Conservation (phyloP, 179 eudicot species). For the Silene coronaria region DNA sequence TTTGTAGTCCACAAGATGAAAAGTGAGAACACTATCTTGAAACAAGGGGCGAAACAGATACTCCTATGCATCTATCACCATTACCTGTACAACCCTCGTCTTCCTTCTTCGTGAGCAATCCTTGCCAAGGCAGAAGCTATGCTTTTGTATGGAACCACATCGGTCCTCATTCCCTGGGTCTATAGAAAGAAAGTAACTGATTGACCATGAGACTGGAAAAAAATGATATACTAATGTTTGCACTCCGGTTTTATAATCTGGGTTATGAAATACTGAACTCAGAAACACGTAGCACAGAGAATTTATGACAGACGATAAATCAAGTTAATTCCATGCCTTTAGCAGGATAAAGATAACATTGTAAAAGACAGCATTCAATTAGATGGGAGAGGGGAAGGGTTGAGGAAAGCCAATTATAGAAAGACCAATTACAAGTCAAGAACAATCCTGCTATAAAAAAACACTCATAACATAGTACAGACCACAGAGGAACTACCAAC, state of each 20-base stretch:
- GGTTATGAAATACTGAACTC: not conserved
- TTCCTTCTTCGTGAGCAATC: constrained; percentile 73
- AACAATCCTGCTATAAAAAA: not conserved
- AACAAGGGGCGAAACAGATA: not conserved
- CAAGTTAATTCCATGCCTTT: not conserved
- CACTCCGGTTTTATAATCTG: not conserved
- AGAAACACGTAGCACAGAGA: not conserved
- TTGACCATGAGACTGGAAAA: not conserved
- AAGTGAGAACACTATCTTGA: not conserved
- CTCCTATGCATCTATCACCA: not conserved
- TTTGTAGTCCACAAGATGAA: not conserved
- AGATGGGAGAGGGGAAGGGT: not conserved
- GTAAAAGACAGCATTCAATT: not conserved
- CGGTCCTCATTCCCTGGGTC: constrained; percentile 93
- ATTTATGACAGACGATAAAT: not conserved
- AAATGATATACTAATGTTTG: not conserved
- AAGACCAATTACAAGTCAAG: not conserved
- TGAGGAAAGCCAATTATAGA: not conserved
- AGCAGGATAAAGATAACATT: not conserved
- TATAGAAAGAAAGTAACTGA: constrained; percentile 21
- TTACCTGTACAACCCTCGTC: constrained; percentile 79
- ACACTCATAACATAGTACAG: not conserved
- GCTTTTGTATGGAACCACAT: constrained; percentile 76
- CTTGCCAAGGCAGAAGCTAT: constrained; percentile 70
- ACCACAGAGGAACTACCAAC: not conserved